Evolutionary conservation across 805 yeast species (phyloP), one percentile per base, ranked within the genome.

Genomic region (Blastobotrys chiropterorum): DNA sequence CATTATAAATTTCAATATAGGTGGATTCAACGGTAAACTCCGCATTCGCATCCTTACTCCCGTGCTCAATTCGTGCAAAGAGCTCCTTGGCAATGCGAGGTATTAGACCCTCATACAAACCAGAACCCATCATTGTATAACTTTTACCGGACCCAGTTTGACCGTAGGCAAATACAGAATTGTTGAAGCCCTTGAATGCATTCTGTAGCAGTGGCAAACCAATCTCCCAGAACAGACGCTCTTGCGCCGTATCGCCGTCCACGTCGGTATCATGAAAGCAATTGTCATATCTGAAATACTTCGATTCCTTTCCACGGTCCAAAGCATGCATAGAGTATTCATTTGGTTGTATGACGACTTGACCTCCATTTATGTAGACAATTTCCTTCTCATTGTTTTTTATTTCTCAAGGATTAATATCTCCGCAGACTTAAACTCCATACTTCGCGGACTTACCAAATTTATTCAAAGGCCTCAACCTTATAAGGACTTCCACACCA

Each of bases 141-240:
- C 92, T 81, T 61, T 86, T 86, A 0, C 95, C 95, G 0, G 92
- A 76, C 1, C 86, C 90, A 0, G 94, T 86, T 63, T 86, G 95
- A 3, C 88, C 89, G 60, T 83, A 83, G 1, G 89, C 87, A 63
- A 83, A 79, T 1, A 83, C 79, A 61, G 86, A 83, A 2, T 85
- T 83, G 56, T 83, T 83, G 63, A 73, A 81, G 0, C 95, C 95
- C 55, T 76, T 76, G 48, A 85, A 65, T 1, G 86, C 72, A 70
- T 81, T 86, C 20, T 76, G 72, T 8, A 86, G 66, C 50, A 83
- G 68, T 38, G 79, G 81, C 13, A 72, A 69, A 0, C 90, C 92
- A 13, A 80, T 71, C n/a, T 69, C 64, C 2, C 66, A 60, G 59
- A 82, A 86, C 2, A 83, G 75, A 2, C 62, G 62, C 6, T 60